phyloP scores from a whole-genome alignment of 768 basidiomycete genomes.

The Coprinellus micaceus region DNA sequence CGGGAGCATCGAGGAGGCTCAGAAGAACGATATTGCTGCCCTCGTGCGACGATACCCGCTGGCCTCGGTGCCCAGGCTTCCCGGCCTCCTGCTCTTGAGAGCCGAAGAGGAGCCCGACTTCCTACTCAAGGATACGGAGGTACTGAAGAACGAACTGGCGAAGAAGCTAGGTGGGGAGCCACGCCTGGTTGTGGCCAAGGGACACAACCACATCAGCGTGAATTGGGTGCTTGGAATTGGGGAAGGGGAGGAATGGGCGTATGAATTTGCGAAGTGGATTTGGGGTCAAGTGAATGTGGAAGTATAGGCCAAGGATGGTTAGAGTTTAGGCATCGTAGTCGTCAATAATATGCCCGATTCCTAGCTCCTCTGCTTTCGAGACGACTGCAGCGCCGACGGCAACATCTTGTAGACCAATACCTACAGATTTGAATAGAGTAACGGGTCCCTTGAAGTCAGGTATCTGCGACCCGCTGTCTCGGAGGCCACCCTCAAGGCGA shows the following conservation, averaged over 20 bases:
- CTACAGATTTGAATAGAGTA: constrained; percentile 87
- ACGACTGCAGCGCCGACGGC: constrained; percentile 73
- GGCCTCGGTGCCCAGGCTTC: constrained; percentile 35
- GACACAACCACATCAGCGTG: constrained; percentile 64
- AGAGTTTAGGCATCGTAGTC: background rate
- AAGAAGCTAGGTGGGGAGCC: constrained; percentile 30
- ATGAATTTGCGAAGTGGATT: constrained; percentile 42
- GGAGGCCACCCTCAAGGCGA: background rate
- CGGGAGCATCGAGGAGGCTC: constrained; percentile 1
- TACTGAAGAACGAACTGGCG: constrained; percentile 38
- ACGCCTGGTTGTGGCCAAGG: constrained; percentile 36
- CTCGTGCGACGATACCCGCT: constrained; percentile 36
- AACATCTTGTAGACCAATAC: constrained; percentile 84
- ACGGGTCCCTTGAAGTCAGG: constrained; percentile 40
- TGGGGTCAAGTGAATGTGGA: background rate
- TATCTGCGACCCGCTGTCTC: background rate
- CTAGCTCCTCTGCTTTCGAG: constrained; percentile 45
- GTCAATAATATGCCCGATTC: background rate
- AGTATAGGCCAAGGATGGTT: too few relatives aligned
- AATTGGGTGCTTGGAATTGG: constrained; percentile 49
- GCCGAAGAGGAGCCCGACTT: constrained; percentile 53
- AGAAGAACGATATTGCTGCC: constrained; percentile 35
- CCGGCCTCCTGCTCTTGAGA: constrained; percentile 45
- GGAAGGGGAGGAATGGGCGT: constrained; percentile 60
- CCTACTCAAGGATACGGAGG: constrained; percentile 31